These are phyloP conservation scores for Kluyveromyces sp. DNA, from an alignment of 1,139 yeast genomes.

Conservation along the genomic window DNA sequence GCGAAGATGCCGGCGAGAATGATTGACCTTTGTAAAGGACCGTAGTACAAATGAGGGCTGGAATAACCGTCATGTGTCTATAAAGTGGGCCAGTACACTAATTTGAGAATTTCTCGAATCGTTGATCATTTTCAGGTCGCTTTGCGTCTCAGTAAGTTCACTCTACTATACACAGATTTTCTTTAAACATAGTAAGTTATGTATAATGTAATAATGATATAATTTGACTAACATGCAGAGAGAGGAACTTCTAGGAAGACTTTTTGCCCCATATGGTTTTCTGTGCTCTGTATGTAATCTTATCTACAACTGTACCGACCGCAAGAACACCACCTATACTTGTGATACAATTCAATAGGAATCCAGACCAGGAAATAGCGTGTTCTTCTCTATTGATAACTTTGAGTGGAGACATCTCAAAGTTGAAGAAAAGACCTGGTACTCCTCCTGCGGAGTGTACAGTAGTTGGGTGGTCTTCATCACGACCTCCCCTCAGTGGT, in stretches of 20 bases:
- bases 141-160: no score
- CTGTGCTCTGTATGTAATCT: slow-evolving; percentile 86
- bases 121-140: no score
- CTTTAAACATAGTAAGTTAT: no score
- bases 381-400: slow-evolving; percentile 79
- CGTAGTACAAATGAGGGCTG: no score
- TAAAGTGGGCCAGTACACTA: no score
- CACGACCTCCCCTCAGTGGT: slow-evolving; percentile 78
- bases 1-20: no score
- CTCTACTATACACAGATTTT: no score
- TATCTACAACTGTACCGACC: slow-evolving; percentile 81
- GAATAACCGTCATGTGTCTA: no score
- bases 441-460: slow-evolving; percentile 79
- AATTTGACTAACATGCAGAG: no score
- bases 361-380: slow-evolving; percentile 76
- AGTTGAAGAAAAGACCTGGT: slow-evolving; percentile 81
- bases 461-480: slow-evolving; percentile 84
- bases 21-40: no score
- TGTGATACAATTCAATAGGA: slow-evolving; percentile 75
- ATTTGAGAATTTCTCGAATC: no score
- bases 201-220: no score
- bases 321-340: slow-evolving; percentile 91
- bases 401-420: slow-evolving; percentile 89
- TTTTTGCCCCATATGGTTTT: slow-evolving; percentile 72
- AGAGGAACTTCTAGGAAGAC: slow-evolving; percentile 23